A percentile compares a stretch with the other conserved stretches of the same genome.
Conservation (phyloP, 768 basidiomycete genomes). For the Podaxis carcinomalis region DNA sequence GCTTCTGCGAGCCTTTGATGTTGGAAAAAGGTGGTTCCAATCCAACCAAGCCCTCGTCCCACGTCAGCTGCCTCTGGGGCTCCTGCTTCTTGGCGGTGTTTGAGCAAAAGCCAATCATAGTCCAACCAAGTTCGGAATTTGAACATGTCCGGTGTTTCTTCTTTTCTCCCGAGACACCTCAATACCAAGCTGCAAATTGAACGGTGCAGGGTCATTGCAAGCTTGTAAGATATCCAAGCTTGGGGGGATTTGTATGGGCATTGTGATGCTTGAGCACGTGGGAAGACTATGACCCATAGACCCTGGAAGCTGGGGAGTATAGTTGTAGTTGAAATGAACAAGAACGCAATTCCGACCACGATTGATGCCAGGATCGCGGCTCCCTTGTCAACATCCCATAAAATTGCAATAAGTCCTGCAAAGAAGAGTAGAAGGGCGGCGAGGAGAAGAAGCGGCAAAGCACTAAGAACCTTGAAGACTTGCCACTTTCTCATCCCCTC, state of each 20-base stretch:
- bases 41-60: neutral
- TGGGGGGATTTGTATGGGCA: slow-evolving; percentile 3
- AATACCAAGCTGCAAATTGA: neutral
- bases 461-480: slow-evolving; percentile 14
- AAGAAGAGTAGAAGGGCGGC: slow-evolving; percentile 17
- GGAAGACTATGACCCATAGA: neutral
- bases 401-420: slow-evolving; percentile 15
- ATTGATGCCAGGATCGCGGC: slow-evolving; percentile 10
- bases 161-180: too few relatives aligned
- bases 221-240: neutral
- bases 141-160: neutral
- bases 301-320: slow-evolving; percentile 14
- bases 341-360: slow-evolving; percentile 2
- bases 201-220: neutral
- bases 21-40: neutral
- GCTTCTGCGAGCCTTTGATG: neutral
- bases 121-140: neutral
- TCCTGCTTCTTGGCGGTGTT: neutral
- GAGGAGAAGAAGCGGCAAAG: slow-evolving; percentile 13
- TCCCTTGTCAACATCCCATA: slow-evolving; percentile 9
- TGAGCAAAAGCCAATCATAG: neutral
- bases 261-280: neutral
- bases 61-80: neutral
- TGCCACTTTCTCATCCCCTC: slow-evolving; percentile 14
- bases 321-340: slow-evolving; percentile 11